phyloP scores from a whole-genome alignment of 2,329 filamentous ascomycete genomes.

The Hypoxylon sp. region DNA sequence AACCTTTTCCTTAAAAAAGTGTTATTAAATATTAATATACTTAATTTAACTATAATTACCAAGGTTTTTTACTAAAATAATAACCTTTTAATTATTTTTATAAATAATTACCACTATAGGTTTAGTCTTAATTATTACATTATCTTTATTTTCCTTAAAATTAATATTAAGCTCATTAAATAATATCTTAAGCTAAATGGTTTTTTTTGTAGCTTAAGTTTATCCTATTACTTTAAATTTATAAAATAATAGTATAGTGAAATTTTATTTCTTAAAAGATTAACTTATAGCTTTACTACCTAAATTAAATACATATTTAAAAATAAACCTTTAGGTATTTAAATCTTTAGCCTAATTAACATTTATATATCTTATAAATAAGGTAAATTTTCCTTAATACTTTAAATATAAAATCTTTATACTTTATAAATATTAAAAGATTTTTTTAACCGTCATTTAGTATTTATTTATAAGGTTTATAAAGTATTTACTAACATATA shows the following conservation, averaged over 20 bases:
- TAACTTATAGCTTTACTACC: conserved; percentile 8
- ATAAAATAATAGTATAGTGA: background rate
- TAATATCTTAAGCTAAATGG: conserved; percentile 17
- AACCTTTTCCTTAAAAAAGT: conserved; percentile 12
- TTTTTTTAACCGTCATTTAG: conserved; percentile 18
- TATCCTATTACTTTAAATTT: conserved; percentile 18
- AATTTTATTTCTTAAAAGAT: background rate
- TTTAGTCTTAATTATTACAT: no score
- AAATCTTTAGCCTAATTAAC: conserved; percentile 1
- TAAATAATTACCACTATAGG: conserved; percentile 19
- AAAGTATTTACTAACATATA: no score
- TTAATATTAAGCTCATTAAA: conserved; percentile 12
- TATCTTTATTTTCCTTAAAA: no score
- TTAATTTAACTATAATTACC: conserved; percentile 11
- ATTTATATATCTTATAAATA: conserved; percentile 19
- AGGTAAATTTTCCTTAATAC: no score
- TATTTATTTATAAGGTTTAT: no score
- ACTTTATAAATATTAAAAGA: conserved; percentile 11
- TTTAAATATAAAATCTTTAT: no score
- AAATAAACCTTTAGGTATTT: conserved; percentile 12
- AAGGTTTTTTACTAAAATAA: conserved; percentile 19
- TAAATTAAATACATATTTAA: conserved; percentile 23
- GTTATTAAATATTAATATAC: conserved; percentile 20
- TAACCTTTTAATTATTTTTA: conserved; percentile 14
- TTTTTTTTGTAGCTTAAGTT: conserved; percentile 13